A percentile compares a stretch with the other conserved stretches of the same genome.
Conservation (phyloP, 495 filamentous ascomycete species). For the Clavariopsis aquatica region DNA sequence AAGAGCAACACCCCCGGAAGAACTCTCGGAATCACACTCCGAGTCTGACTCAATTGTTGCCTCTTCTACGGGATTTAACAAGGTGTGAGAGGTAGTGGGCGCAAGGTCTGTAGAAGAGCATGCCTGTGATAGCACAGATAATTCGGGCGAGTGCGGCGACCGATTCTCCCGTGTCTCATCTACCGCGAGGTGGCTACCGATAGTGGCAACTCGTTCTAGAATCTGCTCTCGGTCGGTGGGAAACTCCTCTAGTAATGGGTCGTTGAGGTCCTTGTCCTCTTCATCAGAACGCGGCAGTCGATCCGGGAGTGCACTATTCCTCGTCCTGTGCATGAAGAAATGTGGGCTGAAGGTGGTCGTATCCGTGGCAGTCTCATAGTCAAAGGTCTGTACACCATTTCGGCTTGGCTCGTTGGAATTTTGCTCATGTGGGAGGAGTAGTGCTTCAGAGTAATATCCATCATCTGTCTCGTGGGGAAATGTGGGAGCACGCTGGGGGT, state of each 20-base stretch:
- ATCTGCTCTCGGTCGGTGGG: slow-evolving; percentile 25
- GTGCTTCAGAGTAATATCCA: not conserved
- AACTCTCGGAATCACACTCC: not conserved
- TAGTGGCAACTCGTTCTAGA: slow-evolving; percentile 21
- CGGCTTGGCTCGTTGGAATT: not conserved
- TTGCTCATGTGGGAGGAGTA: slow-evolving; percentile 22
- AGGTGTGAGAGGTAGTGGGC: not conserved
- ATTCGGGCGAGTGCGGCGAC: slow-evolving; percentile 9
- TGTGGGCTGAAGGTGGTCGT: not conserved
- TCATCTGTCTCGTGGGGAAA: slow-evolving; percentile 4
- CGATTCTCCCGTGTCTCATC: slow-evolving; percentile 13
- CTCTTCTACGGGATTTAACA: slow-evolving; percentile 19
- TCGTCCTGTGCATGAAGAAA: slow-evolving; percentile 8
- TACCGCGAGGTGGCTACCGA: slow-evolving; percentile 9
- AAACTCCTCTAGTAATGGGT: slow-evolving; percentile 26
- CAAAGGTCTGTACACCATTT: slow-evolving; percentile 8
- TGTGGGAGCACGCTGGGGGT: slow-evolving; percentile 8
- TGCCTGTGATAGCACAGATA: slow-evolving; percentile 13
- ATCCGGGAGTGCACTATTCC: slow-evolving; percentile 8
- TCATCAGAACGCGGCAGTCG: slow-evolving; percentile 19
- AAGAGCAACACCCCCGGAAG: not conserved
- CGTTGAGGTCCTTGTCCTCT: slow-evolving; percentile 33
- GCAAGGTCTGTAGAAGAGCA: slow-evolving; percentile 15
- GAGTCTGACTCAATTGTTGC: not conserved
- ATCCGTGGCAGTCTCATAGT: slow-evolving; percentile 4